Evolutionary conservation across 2,329 filamentous ascomycete species (phyloP).

Genomic region (Myriosclerotinia curreyana): DNA sequence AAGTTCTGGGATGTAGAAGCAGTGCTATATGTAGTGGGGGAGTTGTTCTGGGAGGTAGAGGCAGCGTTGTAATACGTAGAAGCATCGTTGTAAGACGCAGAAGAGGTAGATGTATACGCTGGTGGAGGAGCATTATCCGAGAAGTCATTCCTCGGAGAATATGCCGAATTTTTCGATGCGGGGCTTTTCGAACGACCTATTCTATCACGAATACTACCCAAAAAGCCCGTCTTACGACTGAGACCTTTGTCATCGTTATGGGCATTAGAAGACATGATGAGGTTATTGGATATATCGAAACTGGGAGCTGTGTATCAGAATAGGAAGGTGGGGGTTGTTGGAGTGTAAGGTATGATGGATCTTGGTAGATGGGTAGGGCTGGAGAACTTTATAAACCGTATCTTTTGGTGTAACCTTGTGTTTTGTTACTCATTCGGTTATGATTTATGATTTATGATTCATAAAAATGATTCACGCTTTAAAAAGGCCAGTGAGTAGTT

Average conservation of each 20-base stretch:
- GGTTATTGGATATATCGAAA: background rate
- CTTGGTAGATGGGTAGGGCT: background rate
- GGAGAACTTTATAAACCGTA: slow-evolving; percentile 7
- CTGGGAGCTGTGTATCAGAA: slow-evolving; percentile 1
- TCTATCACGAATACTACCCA: slow-evolving; percentile 10
- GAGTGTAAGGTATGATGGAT: background rate
- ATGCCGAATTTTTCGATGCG: background rate
- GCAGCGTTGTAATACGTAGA: background rate
- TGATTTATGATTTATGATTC: background rate
- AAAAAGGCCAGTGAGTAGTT: background rate
- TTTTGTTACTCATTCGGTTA: background rate
- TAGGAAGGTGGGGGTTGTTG: slow-evolving; percentile 16
- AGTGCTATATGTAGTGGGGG: background rate
- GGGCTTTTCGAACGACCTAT: background rate
- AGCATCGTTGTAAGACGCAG: background rate
- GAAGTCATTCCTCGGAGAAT: background rate
- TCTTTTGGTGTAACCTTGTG: background rate
- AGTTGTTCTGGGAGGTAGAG: background rate
- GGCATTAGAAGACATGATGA: slow-evolving; percentile 14
- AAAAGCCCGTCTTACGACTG: slow-evolving; percentile 1
- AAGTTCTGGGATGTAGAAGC: background rate
- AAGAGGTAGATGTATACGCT: slow-evolving; percentile 1
- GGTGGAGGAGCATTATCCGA: slow-evolving; percentile 4
- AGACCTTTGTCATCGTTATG: background rate
- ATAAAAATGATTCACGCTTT: background rate